Base-by-base conservation (phyloP, 192 early-diverging fungal species). In the Linnemannia hyalina region DNA sequence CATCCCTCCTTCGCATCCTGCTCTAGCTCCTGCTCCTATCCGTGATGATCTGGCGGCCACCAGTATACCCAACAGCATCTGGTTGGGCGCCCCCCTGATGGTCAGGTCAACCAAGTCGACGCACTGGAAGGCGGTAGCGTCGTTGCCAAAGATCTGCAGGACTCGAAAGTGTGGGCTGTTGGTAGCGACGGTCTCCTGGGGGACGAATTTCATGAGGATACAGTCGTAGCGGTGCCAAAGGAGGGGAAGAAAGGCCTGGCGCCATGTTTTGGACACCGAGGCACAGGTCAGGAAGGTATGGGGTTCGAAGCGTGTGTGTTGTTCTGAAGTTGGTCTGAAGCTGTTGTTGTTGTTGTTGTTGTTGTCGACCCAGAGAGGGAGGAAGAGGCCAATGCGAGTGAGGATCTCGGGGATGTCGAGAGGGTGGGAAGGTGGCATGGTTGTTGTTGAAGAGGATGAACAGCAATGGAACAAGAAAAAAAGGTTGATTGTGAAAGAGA, bases 331-430 rank as follows among this genome's bases (percentile, higher is more conserved):
- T 1, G 60, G 23, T 8, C n/a, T 65, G 1, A 3, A 26, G 57
- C 0, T 22, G 52, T 18, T 35, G 26, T 18, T 20, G 35, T n/a
- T n/a, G n/a, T n/a, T 22, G 52, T 18, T 35, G 26, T 18, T 35
- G 26, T 8, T 7, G 6, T 44, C 40, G 7, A 41, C 23, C 74
- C 57, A 76, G 0, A 76, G 38, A 4, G 74, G 54, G 9, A 76
- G 32, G 36, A 76, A 63, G 13, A 41, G 40, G 3, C 54, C 74
- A 22, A 76, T 41, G 40, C 74, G 41, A 18, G 47, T 6, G 40
- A 76, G 74, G 15, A 76, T 76, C 55, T 76, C 74, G 36, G 74
- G 74, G 57, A 76, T 76, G 26, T 57, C 57, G 20, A 76, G 57
- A 49, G 52, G 55, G 40, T 75, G 36, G 18, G 49, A 52, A 6